A percentile compares a stretch with the other conserved stretches of the same genome.
Conservation (phyloP, 495 filamentous ascomycete genomes). For the Chlorociboria aeruginascens region DNA sequence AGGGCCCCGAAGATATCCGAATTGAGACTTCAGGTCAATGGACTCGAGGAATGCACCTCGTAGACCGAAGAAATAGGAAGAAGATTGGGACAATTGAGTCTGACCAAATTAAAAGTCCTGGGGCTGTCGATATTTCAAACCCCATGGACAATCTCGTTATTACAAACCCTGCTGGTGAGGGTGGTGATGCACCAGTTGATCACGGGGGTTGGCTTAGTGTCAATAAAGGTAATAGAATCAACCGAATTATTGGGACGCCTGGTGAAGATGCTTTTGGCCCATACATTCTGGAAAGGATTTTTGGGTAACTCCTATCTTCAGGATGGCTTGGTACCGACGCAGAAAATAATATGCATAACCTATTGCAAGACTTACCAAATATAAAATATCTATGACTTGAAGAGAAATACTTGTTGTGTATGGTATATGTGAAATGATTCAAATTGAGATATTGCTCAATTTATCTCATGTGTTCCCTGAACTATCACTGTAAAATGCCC, state of each 20-base stretch:
- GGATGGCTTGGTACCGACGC: background rate
- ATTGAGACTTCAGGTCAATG: conserved; percentile 86
- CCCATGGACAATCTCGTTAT: conserved; percentile 17
- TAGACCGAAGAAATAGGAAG: conserved; percentile 57
- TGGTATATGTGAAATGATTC: background rate
- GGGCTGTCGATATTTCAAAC: conserved; percentile 18
- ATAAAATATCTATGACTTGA: background rate
- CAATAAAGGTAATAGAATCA: conserved; percentile 64
- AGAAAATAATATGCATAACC: no score
- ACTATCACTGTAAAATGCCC: background rate
- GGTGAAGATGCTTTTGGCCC: conserved; percentile 39
- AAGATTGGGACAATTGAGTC: conserved; percentile 35
- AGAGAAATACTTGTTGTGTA: background rate
- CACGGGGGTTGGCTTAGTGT: conserved; percentile 61
- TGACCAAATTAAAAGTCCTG: conserved; percentile 18
- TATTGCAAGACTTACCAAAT: no score
- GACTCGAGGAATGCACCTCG: conserved; percentile 83
- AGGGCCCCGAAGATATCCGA: conserved; percentile 56
- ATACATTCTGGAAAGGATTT: conserved; percentile 35
- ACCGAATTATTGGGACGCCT: conserved; percentile 49
- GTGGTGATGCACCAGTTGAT: conserved; percentile 44
- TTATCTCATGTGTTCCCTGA: background rate
- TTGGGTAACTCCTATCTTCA: conserved; percentile 21
- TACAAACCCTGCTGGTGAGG: conserved; percentile 28
- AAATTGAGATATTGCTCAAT: background rate